Base-by-base conservation (phyloP, 805 yeast genomes). In the Saturnispora zaruensis region DNA sequence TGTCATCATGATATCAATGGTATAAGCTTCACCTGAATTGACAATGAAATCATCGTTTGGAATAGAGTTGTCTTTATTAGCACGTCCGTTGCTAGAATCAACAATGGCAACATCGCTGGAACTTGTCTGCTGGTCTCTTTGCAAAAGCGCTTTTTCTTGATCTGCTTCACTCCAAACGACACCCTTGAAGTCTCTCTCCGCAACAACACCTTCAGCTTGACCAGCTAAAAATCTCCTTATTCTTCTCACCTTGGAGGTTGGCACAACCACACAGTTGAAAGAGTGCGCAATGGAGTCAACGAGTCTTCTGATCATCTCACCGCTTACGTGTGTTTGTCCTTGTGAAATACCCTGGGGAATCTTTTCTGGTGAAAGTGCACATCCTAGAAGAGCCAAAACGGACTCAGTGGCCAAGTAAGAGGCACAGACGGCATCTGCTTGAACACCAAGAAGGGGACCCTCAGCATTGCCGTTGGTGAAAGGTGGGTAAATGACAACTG, bases 221-320 rank as follows among this genome's bases (percentile, higher is more conserved):
- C 99, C 99, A 37, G 96, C 95, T 62, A 93, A 78, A 61, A 91
- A 93, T 63, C 98, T 79, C 72, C 96, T 79, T 51, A 90, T 76
- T 66, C 96, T 79, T 70, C 99, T 84, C 41, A 93, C 86, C 65
- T 87, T 82, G 21, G 96, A 87, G 0, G 96, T 96, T 28, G 98
- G 98, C 34, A 87, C 88, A 49, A 93, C 88, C 51, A 74, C 74
- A 72, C 96, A 88, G 64, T 84, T 79, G 70, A 82, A 93, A 1
- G 84, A 73, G 51, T 76, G 76, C n/a, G 96, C 98, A 60, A 93
- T 75, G n/a, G 81, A 75, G 61, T 93, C 95, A 25, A 89, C 97
- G 44, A 88, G 69, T 21, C 71, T 64, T 66, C 96, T 81, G 53
- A 93, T 80, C 55, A 77, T 65, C 18, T 74, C 61, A 48, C 97